phyloP scores from a whole-genome alignment of 306 rosid genomes.

The Cucurbita maxima region DNA sequence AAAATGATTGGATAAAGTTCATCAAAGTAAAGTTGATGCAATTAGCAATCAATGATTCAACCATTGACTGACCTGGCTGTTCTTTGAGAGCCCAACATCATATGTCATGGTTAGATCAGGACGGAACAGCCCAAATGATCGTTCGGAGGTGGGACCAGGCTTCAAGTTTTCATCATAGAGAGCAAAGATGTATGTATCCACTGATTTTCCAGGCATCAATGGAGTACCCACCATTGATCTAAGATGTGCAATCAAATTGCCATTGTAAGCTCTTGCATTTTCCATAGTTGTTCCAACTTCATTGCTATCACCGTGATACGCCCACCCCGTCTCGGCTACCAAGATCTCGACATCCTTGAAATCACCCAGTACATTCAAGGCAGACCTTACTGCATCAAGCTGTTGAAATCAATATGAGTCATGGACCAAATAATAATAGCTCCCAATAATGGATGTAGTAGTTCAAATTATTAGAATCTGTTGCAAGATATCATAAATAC shows the following conservation, averaged over 20 bases:
- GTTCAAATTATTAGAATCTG: neutral
- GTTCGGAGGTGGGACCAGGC: constrained; percentile 60
- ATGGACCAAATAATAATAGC: neutral
- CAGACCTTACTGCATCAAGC: constrained; percentile 85
- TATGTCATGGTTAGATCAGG: constrained; percentile 49
- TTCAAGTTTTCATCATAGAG: constrained; percentile 71
- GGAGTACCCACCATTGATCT: constrained; percentile 84
- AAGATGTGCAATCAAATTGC: constrained; percentile 72
- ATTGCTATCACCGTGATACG: constrained; percentile 57
- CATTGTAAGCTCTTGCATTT: constrained; percentile 81
- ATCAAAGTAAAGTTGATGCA: neutral
- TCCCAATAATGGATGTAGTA: neutral
- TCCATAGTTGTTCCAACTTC: constrained; percentile 60
- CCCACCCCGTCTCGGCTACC: constrained; percentile 96
- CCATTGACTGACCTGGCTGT: constrained; percentile 38
- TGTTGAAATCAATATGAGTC: constrained; percentile 12
- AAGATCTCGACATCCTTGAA: constrained; percentile 50
- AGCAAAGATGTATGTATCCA: constrained; percentile 63
- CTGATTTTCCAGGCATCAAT: constrained; percentile 78
- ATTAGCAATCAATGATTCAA: neutral
- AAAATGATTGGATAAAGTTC: neutral
- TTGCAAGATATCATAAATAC: neutral
- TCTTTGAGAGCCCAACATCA: constrained; percentile 62
- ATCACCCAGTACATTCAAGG: constrained; percentile 35
- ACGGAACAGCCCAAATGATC: constrained; percentile 61